Conservation (phyloP, 768 basidiomycete genomes). For the Cystobasidium ongulense region DNA sequence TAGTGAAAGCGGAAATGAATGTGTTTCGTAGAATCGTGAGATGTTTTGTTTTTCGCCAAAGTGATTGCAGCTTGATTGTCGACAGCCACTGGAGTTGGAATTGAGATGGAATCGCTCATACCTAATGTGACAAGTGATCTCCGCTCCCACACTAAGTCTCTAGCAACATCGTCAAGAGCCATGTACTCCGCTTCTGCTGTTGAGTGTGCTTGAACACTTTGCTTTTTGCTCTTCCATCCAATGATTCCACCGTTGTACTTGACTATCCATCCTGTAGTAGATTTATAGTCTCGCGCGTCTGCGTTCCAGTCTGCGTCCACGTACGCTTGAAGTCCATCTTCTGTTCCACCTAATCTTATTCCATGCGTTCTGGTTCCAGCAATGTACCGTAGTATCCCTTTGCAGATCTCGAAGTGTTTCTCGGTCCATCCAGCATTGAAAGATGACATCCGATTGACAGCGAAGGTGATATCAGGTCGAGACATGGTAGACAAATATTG, state of each 20-base stretch:
- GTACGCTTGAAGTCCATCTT: not conserved
- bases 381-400: slow-evolving; percentile 15
- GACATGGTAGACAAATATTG: slow-evolving; percentile 7
- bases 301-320: slow-evolving; percentile 3
- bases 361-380: not conserved
- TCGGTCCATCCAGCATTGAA: not conserved
- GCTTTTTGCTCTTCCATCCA: not conserved
- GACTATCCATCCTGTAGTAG: not conserved
- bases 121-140: not conserved
- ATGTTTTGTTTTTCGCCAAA: slow-evolving; percentile 42
- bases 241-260: not conserved
- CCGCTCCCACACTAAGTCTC: slow-evolving; percentile 29
- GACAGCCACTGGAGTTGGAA: slow-evolving; percentile 1
- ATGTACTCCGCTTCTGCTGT: slow-evolving; percentile 40
- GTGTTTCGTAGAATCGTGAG: slow-evolving; percentile 48
- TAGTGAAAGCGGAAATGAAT: slow-evolving; percentile 48
- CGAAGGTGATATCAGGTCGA: not conserved
- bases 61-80: slow-evolving; percentile 45
- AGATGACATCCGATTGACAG: slow-evolving; percentile 6
- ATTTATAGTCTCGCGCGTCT: not conserved
- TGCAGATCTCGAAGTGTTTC: slow-evolving; percentile 2
- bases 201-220: slow-evolving; percentile 22
- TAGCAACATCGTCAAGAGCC: slow-evolving; percentile 9
- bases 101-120: not conserved
- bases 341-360: not conserved